phyloP scores from a whole-genome alignment of 164 flowering plant genomes.

The Akebia trifoliata region DNA sequence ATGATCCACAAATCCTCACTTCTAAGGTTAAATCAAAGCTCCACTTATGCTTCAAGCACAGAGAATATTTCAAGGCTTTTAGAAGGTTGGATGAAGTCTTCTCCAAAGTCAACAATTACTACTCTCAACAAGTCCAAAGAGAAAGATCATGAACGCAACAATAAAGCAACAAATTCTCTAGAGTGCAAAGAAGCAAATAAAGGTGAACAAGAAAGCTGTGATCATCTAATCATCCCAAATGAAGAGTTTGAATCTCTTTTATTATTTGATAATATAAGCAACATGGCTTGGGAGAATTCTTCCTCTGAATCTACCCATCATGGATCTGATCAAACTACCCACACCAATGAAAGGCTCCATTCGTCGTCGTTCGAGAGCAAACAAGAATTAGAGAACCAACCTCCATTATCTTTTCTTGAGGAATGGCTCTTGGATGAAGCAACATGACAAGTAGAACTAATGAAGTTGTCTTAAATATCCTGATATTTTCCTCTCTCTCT shows the following conservation, averaged over 20 bases:
- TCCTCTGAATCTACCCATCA: conserved; percentile 24
- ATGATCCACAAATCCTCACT: conserved; percentile 8
- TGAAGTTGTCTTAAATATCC: conserved; percentile 54
- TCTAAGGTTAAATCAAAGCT: conserved; percentile 12
- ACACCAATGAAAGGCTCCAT: too few species aligned
- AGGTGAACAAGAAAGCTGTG: conserved; percentile 17
- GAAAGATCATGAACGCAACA: conserved; percentile 8
- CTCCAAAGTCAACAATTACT: conserved; percentile 27
- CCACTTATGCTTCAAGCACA: conserved; percentile 77
- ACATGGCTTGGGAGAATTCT: conserved; percentile 36
- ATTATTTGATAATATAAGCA: conserved; percentile 41
- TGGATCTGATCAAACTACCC: too few species aligned
- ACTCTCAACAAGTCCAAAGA: background rate
- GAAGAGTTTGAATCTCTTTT: conserved; percentile 51
- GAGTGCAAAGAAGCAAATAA: conserved; percentile 10
- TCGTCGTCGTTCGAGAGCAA: conserved; percentile 5
- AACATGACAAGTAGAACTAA: conserved; percentile 21
- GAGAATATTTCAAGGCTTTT: conserved; percentile 82
- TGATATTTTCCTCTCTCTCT: conserved; percentile 13
- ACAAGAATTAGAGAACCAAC: conserved; percentile 9
- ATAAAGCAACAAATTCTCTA: background rate
- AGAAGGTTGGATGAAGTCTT: conserved; percentile 85
- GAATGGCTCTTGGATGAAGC: conserved; percentile 35
- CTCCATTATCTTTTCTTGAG: conserved; percentile 21
- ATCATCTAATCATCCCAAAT: conserved; percentile 19